Evolutionary conservation across 179 eudicot species (phyloP).

Genomic region (Heliamphora pulchella): DNA sequence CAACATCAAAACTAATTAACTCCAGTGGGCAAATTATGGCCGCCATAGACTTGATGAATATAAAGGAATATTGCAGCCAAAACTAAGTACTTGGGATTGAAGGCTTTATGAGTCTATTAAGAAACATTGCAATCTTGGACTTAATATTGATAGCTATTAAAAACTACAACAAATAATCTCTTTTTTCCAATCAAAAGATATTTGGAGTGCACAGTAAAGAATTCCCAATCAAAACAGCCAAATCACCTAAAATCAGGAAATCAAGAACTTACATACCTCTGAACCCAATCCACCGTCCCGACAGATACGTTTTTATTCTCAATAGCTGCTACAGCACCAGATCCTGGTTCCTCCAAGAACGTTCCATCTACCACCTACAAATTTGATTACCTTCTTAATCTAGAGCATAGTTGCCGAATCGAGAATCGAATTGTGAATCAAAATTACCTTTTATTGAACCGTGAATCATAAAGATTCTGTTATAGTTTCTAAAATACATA

Average conservation of each 20-base stretch:
- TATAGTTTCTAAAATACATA: no score
- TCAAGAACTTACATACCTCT: slow-evolving; percentile 30
- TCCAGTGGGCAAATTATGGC: not conserved
- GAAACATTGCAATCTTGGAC: not conserved
- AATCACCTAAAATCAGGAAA: not conserved
- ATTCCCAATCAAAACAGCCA: not conserved
- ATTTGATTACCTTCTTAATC: not conserved
- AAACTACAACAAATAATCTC: not conserved
- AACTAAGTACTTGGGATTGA: not conserved
- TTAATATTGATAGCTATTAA: not conserved
- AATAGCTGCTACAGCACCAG: slow-evolving; percentile 78
- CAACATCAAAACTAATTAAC: not conserved
- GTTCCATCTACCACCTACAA: slow-evolving; percentile 68
- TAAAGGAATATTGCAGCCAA: not conserved
- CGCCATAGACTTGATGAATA: not conserved
- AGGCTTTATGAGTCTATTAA: not conserved
- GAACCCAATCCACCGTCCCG: slow-evolving; percentile 91
- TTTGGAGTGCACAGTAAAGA: not conserved
- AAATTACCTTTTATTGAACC: no score
- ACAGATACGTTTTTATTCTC: slow-evolving; percentile 62
- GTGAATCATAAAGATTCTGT: no score
- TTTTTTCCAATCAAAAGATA: not conserved
- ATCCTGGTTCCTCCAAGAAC: slow-evolving; percentile 93
- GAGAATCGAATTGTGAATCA: no score
- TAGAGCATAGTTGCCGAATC: no score